These are phyloP conservation scores for Podospora pseudopauciseta DNA, from an alignment of 495 filamentous ascomycete species.

Conservation along the genomic window DNA sequence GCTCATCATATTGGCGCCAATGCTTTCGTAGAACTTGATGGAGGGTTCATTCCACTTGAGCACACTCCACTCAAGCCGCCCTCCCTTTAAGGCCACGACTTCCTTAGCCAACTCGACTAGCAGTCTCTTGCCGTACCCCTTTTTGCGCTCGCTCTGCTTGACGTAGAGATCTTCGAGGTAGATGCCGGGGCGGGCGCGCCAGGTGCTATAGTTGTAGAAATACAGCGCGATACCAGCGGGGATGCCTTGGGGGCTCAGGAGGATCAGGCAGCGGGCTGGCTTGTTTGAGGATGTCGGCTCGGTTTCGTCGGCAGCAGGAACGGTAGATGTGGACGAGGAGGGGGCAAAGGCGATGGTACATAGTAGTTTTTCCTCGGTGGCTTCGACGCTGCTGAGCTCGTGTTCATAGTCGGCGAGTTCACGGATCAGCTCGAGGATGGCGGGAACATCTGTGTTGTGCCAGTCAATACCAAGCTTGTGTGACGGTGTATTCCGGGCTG, in stretches of 20 bases:
- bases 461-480: neutral
- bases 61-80: conserved; percentile 88
- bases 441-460: conserved; percentile 62
- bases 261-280: conserved; percentile 47
- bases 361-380: conserved; percentile 69
- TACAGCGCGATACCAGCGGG: conserved; percentile 57
- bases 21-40: conserved; percentile 79
- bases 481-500: too few relatives aligned
- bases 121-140: conserved; percentile 75
- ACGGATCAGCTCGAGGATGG: conserved; percentile 77
- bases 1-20: conserved; percentile 76
- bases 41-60: conserved; percentile 87
- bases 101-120: conserved; percentile 74
- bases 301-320: conserved; percentile 32
- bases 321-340: conserved; percentile 37
- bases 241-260: conserved; percentile 38
- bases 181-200: conserved; percentile 81
- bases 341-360: conserved; percentile 74
- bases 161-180: conserved; percentile 95
- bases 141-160: conserved; percentile 60
- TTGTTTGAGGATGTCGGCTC: conserved; percentile 40
- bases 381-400: conserved; percentile 68
- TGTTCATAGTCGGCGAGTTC: conserved; percentile 88
- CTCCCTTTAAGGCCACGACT: conserved; percentile 64
- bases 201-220: conserved; percentile 67